Base-by-base conservation (phyloP, 768 basidiomycete genomes). In the Holtermannia corniformis region DNA sequence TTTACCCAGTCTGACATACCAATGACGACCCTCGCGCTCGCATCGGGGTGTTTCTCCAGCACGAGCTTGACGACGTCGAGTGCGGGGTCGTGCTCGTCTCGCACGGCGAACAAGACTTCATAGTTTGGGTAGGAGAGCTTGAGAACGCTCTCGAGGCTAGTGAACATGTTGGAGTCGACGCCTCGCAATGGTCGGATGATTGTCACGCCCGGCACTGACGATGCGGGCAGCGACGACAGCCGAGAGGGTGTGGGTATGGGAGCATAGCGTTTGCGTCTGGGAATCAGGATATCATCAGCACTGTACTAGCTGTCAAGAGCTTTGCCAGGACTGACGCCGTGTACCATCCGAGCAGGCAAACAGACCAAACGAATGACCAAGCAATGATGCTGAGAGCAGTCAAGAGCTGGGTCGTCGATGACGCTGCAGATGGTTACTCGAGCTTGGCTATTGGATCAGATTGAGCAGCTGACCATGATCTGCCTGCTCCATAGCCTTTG, bases 111-210 rank as follows among this genome's bases (percentile, higher is more conserved):
- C 41, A 97, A 75, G 52, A 99, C 81, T 72, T 99, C 92, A 63
- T 81, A 93, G 58, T 85, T 85, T 0, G 86, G 82, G 69, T 97
- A 97, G 58, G 92, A 85, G 65, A 95, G 90, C 26, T 75, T 77
- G 73, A 97, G 93, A 0, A 87, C 87, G 3, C 90, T 88, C 72
- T 95, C 89, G 47, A 99, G 75, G 71, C 96, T 96, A 75, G 95
- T 91, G 72, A 86, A 96, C 19, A 99, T 79, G 70, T 97, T 97
- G 53, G 85, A 81, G 72, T 99, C 95, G 21, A 99, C 77, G 13
- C 95, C 95, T 70, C 92, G 92, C 47, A 99, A 77, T 5, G 95
- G 95, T 44, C 95, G 82, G 47, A 97, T 78, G 61, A 97, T 89
- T 2, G 91, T 88, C 25, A 97, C 93, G 19, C 91, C 93, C 11